Evolutionary conservation across 352 stramenopile genomes (phyloP), one percentile per base, ranked within the genome.

Genomic region (Phytophthora fragariae): DNA sequence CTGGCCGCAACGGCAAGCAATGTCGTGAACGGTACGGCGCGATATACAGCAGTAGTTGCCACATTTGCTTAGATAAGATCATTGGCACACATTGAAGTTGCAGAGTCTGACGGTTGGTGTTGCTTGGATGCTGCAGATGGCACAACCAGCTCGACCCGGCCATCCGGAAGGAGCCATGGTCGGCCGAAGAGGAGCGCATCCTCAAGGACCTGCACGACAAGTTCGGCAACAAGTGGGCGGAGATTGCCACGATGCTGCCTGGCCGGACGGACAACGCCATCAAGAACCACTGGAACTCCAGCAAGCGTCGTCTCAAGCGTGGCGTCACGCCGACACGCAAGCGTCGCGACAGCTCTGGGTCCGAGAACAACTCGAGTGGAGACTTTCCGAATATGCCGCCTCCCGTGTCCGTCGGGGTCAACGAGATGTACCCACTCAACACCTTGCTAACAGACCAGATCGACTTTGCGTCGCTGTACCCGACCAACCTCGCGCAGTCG

Each of bases 131-230:
- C 31, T 83, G 70, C 65, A 94, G 86, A 27, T 99, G 95, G 95
- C 95, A 98, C 79, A 99, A 99, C 72, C 95, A 99, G 65, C 71
- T 99, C 50, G 94, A 99, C 69, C 95, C 95, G 5, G 82, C 86
- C 29, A 97, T 99, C 52, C 95, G 96, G 11, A 98, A 98, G 49
- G 93, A 97, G 47, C 83, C 92, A 37, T 99, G 96, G 96, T 97
- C 92, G 0, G 75, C 86, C 1, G 86, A 96, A 31, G 97, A 99
- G 68, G 95, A 98, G 65, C 81, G 76, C 39, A 59, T 92, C 11
- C 63, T 96, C n/a, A 83, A 79, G 56, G 83, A 93, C 27, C 72
- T 89, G 17, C 89, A 96, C 58, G 82, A 92, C n/a, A 83, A 81
- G 53, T 94, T 86, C 58, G 92, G 92, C 53, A 98, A 98, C 83